These are phyloP conservation scores for Hyphochytrium catenoides DNA, from an alignment of 352 stramenopile species.

Conservation along the genomic window DNA sequence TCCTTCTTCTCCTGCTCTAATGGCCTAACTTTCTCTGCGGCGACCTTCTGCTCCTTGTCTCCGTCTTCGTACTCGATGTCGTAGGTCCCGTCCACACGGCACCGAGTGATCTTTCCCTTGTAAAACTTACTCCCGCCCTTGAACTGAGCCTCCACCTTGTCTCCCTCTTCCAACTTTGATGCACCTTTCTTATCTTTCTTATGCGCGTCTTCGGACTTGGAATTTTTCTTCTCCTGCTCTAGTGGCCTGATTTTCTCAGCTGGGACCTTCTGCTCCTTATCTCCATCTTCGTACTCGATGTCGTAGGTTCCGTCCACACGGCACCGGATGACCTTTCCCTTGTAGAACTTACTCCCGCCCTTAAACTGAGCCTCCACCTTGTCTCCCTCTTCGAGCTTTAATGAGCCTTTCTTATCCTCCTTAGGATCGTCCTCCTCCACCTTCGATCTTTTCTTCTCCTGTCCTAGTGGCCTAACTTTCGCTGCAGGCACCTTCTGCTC, in stretches of 20 bases:
- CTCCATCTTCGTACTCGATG: constrained; percentile 25
- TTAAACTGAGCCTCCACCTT: constrained; percentile 10
- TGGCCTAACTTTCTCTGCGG: constrained; percentile 9
- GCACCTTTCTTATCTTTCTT: background rate
- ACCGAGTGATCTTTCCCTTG: constrained; percentile 20
- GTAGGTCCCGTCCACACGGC: constrained; percentile 23
- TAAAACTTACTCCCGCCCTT: constrained; percentile 19
- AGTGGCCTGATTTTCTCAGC: constrained; percentile 9
- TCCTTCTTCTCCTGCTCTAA: constrained; percentile 9
- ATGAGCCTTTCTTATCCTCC: constrained; percentile 4
- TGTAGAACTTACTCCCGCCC: constrained; percentile 8
- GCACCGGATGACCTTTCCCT: constrained; percentile 5
- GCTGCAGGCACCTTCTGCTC: constrained; percentile 14
- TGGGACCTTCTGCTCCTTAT: constrained; percentile 21
- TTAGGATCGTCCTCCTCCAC: constrained; percentile 7
- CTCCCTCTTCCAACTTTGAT: constrained; percentile 12
- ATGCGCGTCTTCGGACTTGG: constrained; percentile 8
- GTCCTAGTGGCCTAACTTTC: constrained; percentile 11
- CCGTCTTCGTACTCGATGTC: constrained; percentile 33
- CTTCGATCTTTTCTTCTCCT: constrained; percentile 10
- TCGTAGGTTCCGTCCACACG: constrained; percentile 9
- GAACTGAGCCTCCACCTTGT: constrained; percentile 28
- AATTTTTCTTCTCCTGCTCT: constrained; percentile 5
- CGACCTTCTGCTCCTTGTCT: constrained; percentile 23
- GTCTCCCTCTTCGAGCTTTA: constrained; percentile 7